Evolutionary conservation across 2,329 filamentous ascomycete species (phyloP), one percentile per base, ranked within the genome.

Genomic region (Venturiaceae sp.): DNA sequence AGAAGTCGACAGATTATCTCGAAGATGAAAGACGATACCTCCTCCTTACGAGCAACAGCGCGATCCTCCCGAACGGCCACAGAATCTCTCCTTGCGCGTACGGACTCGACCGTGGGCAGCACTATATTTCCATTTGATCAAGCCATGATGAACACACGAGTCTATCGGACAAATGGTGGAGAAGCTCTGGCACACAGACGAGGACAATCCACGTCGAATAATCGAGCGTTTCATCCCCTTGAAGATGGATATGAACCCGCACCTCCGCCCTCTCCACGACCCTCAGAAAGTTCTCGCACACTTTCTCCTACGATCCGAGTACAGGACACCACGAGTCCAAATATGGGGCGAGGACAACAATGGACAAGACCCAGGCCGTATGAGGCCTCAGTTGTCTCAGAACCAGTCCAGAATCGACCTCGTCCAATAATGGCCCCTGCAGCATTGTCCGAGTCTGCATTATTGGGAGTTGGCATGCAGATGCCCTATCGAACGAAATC

Each of bases 1-100:
- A 66, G 68, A 56, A 73, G 65, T 46, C 67, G 68, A 50, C 63
- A 63, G 21, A 70, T 73, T 4, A 69, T 74, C 26, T 63, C 67
- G 53, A 69, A 66, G 59, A 67, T 72, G 26, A 68, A 65, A n/a
- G 68, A 72, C 58, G 71, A 74, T 59, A 70, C 71, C 19, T 66
- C 64, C 19, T 72, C 71, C 2, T 62, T 74, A 52, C 66, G 68
- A 32, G 66, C 64, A 21, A 64, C 64, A 68, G 67, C 60, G 41
- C 26, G 60, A 56, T 37, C 70, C 67, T 39, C 66, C 64, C 32
- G 60, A 66, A 50, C 62, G 63, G 33, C 63, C 62, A 41, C 61
- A 8, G 21, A 65, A 44, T 68, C 68, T 36, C 60, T 68, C 53
- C 62, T 63, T 44, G 63, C 66, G 56, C 62, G 66, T n/a, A 62